Conservation (phyloP, 306 rosid genomes). For the Urtica urens region DNA sequence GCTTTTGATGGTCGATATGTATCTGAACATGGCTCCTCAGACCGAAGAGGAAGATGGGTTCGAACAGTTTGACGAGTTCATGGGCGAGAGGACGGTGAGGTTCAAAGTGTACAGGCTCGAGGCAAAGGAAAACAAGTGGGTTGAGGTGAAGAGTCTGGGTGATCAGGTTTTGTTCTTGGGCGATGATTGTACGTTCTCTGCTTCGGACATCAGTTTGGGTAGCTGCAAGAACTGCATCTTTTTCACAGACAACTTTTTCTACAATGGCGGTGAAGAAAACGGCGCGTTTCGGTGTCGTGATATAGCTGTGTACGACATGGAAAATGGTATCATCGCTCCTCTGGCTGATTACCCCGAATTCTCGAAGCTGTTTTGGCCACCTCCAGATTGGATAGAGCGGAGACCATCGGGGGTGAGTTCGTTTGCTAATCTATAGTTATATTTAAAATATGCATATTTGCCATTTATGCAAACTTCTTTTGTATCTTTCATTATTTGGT, state of each 20-base stretch:
- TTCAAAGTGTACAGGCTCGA: slow-evolving; percentile 46
- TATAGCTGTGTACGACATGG: slow-evolving; percentile 44
- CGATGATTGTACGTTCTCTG: slow-evolving; percentile 62
- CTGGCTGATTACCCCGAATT: slow-evolving; percentile 35
- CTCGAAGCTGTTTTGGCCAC: slow-evolving; percentile 62
- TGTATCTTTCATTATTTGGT: too few relatives aligned
- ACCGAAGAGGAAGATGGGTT: slow-evolving; percentile 11
- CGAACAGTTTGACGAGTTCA: slow-evolving; percentile 13
- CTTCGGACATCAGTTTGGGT: slow-evolving; percentile 30
- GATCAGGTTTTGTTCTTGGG: slow-evolving; percentile 59
- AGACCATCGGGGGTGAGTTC: slow-evolving; percentile 24
- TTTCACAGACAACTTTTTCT: slow-evolving; percentile 42
- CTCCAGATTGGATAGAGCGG: slow-evolving; percentile 45
- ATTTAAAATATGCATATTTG: not conserved
- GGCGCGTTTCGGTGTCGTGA: slow-evolving; percentile 27
- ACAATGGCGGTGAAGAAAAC: slow-evolving; percentile 14
- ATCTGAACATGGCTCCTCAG: slow-evolving; percentile 19
- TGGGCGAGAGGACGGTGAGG: slow-evolving; percentile 41
- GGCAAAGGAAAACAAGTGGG: slow-evolving; percentile 41
- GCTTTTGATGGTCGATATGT: slow-evolving; percentile 56
- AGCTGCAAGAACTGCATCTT: slow-evolving; percentile 38
- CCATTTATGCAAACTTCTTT: too few relatives aligned
- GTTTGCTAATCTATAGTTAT: not conserved
- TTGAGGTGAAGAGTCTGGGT: slow-evolving; percentile 39
- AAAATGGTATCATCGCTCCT: slow-evolving; percentile 27